These are phyloP conservation scores for Actinidia arguta DNA, from an alignment of 179 eudicot genomes.

Conservation along the genomic window DNA sequence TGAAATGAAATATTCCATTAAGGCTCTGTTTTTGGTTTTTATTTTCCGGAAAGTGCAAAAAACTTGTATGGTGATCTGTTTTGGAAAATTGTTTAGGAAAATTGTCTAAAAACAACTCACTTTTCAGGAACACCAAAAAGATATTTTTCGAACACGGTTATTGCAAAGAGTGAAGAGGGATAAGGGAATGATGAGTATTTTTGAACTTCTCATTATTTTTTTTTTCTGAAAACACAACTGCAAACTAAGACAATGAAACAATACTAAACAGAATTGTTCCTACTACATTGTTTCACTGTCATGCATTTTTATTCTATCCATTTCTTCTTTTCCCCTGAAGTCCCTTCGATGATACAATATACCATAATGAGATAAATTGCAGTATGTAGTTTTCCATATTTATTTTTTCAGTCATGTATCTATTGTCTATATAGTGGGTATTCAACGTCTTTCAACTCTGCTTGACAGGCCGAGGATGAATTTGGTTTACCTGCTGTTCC, in stretches of 20 bases:
- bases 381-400: neutral
- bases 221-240: neutral
- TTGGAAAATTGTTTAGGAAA: neutral
- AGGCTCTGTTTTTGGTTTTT: neutral
- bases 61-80: neutral
- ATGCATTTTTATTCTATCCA: too few relatives aligned
- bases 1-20: neutral
- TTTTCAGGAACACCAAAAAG: constrained; percentile 3
- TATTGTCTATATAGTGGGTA: neutral
- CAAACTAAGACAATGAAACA: neutral
- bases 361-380: neutral
- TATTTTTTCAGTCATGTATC: neutral
- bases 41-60: neutral
- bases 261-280: neutral
- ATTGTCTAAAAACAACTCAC: neutral
- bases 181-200: neutral
- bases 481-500: constrained; percentile 88
- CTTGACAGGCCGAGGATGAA: constrained; percentile 78
- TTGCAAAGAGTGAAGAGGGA: neutral
- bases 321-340: neutral
- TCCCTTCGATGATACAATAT: too few relatives aligned
- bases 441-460: constrained; percentile 14
- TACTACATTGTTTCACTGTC: neutral
- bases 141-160: neutral
- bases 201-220: neutral